Evolutionary conservation across 2,329 filamentous ascomycete genomes (phyloP).

Genomic region (Fusarium anthophilum): DNA sequence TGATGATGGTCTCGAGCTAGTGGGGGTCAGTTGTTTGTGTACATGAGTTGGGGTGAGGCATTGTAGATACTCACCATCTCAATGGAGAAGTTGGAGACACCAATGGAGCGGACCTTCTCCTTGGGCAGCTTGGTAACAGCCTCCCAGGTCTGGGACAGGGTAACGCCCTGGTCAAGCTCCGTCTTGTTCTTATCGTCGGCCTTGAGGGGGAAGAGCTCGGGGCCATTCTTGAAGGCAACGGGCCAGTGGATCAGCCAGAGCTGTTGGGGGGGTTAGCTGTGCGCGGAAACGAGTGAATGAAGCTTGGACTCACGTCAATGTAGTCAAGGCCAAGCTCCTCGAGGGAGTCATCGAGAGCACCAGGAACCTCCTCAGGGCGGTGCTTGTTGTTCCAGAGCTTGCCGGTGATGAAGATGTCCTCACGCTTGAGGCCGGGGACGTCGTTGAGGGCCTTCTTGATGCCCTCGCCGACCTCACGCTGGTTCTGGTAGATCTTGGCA

Average conservation of each 20-base stretch:
- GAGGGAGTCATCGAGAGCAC: slow-evolving; percentile 65
- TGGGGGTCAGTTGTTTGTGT: slow-evolving; percentile 1
- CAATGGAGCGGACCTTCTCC: slow-evolving; percentile 71
- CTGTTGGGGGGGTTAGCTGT: slow-evolving; percentile 36
- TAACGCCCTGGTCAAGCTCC: slow-evolving; percentile 55
- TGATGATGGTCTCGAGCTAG: slow-evolving; percentile 64
- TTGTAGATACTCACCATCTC: slow-evolving; percentile 50
- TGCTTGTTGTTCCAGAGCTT: slow-evolving; percentile 72
- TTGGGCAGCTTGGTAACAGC: slow-evolving; percentile 66
- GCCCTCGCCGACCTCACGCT: slow-evolving; percentile 65
- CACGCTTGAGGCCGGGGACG: slow-evolving; percentile 61
- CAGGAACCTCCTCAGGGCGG: slow-evolving; percentile 66
- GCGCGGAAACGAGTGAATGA: background rate
- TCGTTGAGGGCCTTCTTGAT: slow-evolving; percentile 58
- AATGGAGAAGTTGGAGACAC: slow-evolving; percentile 78
- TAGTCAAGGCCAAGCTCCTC: slow-evolving; percentile 66
- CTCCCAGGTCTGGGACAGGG: slow-evolving; percentile 57
- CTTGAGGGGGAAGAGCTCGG: slow-evolving; percentile 57
- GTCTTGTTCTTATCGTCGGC: slow-evolving; percentile 48
- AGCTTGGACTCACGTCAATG: slow-evolving; percentile 55
- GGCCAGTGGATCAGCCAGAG: slow-evolving; percentile 74
- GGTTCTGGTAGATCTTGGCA: slow-evolving; percentile 70
- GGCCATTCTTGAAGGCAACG: slow-evolving; percentile 53
- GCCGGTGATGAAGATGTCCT: slow-evolving; percentile 71
- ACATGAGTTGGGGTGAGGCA: background rate